phyloP scores from a whole-genome alignment of 2,329 filamentous ascomycete genomes.

The Arthrinium puccinioides region DNA sequence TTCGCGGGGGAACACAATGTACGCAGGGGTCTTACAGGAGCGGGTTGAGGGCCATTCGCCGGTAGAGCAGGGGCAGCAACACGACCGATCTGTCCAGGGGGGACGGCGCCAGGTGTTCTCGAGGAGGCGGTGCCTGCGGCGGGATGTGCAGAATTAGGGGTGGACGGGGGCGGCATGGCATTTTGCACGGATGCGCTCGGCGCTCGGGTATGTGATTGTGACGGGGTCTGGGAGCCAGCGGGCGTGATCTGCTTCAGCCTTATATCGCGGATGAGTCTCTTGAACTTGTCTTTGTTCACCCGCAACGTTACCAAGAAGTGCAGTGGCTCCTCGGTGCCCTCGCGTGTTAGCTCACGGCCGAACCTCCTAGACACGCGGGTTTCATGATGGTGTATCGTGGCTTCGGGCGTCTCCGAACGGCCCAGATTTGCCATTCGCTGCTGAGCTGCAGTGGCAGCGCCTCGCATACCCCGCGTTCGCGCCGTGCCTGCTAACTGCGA shows the following conservation, averaged over 20 bases:
- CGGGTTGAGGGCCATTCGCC: slow-evolving; percentile 40
- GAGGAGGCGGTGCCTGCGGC: slow-evolving; percentile 9
- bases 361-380: slow-evolving; percentile 58
- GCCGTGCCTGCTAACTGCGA: slow-evolving; percentile 71
- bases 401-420: slow-evolving; percentile 85
- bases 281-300: slow-evolving; percentile 65
- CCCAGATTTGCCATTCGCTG: slow-evolving; percentile 77
- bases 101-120: slow-evolving; percentile 20
- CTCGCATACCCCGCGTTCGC: slow-evolving; percentile 80
- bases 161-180: slow-evolving; percentile 26
- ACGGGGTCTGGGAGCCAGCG: slow-evolving; percentile 34
- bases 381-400: slow-evolving; percentile 63
- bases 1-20: slow-evolving; percentile 9
- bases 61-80: slow-evolving; percentile 59
- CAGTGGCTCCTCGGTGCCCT: slow-evolving; percentile 72
- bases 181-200: slow-evolving; percentile 31
- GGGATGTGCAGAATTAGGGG: slow-evolving; percentile 17
- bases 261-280: slow-evolving; percentile 53
- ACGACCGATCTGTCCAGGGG: slow-evolving; percentile 54
- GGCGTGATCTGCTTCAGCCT: slow-evolving; percentile 32
- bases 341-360: slow-evolving; percentile 56
- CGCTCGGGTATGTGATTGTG: slow-evolving; percentile 40
- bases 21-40: slow-evolving; percentile 50
- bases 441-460: slow-evolving; percentile 78
- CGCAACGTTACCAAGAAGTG: slow-evolving; percentile 68